These are phyloP conservation scores for Polygonum aviculare DNA, from an alignment of 148 eudicot genomes.

Conservation along the genomic window DNA sequence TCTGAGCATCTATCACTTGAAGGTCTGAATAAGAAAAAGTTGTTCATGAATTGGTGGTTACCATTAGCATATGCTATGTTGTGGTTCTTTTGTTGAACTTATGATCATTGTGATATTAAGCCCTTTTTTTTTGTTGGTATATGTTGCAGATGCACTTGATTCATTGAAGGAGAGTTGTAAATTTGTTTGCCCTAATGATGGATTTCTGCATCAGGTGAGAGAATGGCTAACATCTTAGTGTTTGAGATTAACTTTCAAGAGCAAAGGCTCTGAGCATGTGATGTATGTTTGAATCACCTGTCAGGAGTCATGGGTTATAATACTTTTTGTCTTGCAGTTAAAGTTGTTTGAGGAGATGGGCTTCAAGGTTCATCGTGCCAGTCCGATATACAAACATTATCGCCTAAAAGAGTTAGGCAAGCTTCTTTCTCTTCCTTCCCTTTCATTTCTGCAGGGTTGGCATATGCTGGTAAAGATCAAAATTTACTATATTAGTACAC, in stretches of 20 bases:
- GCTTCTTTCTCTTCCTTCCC: constrained; percentile 14
- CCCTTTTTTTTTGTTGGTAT: constrained; percentile 2
- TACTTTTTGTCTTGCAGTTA: constrained; percentile 35
- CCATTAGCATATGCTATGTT: not conserved
- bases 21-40: constrained; percentile 36
- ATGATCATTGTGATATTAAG: too few species aligned
- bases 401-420: constrained; percentile 62
- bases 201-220: constrained; percentile 75
- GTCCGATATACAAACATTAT: constrained; percentile 74
- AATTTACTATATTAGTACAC: not conserved
- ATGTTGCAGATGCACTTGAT: constrained; percentile 68
- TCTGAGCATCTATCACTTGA: constrained; percentile 72
- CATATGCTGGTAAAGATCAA: not conserved
- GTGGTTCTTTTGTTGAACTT: not conserved
- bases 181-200: constrained; percentile 82
- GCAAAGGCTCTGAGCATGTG: not conserved
- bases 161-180: constrained; percentile 66
- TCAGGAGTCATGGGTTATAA: not conserved
- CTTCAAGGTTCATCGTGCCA: constrained; percentile 64
- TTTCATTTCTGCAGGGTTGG: not conserved
- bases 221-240: not conserved
- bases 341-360: constrained; percentile 84
- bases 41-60: not conserved
- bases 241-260: not conserved
- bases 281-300: not conserved